A percentile compares a stretch with the other conserved stretches of the same genome.
phyloP scores from a whole-genome alignment of 257 asterid genomes.

The Cruciata laevipes region DNA sequence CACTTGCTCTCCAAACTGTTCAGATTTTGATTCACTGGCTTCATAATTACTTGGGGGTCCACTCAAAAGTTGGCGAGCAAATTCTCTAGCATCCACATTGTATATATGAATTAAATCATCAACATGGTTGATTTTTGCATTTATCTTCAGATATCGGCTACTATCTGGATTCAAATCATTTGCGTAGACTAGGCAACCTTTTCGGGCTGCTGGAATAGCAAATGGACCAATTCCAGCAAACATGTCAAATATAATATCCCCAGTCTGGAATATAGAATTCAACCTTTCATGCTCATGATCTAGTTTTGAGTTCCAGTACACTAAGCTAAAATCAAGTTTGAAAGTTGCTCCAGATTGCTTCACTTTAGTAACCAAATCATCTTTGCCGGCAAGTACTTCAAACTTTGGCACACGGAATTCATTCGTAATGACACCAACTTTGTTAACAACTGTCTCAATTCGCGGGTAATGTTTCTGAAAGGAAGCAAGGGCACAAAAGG shows the following conservation, averaged over 20 bases:
- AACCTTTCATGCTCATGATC: conserved; percentile 91
- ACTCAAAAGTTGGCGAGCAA: conserved; percentile 50
- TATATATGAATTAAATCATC: conserved; percentile 56
- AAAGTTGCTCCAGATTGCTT: conserved; percentile 78
- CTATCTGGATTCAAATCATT: conserved; percentile 95
- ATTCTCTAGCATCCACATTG: conserved; percentile 80
- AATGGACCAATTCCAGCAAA: conserved; percentile 97
- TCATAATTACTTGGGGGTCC: conserved; percentile 42
- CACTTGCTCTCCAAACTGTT: conserved; percentile 28
- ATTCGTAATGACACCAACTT: conserved; percentile 78
- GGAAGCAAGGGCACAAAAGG: not conserved
- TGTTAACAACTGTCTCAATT: conserved; percentile 79
- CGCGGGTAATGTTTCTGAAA: conserved; percentile 85
- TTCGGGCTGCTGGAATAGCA: conserved; percentile 92
- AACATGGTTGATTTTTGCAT: conserved; percentile 76
- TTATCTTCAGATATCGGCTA: conserved; percentile 59
- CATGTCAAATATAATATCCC: conserved; percentile 81
- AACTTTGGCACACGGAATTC: conserved; percentile 95
- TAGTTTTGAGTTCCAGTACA: conserved; percentile 94
- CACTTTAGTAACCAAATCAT: conserved; percentile 83
- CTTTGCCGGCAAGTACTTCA: conserved; percentile 80
- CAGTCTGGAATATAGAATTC: conserved; percentile 58
- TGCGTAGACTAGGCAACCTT: conserved; percentile 85
- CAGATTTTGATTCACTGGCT: conserved; percentile 19
- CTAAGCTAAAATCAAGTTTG: conserved; percentile 94